A percentile compares a stretch with the other conserved stretches of the same genome.
Evolutionary conservation across 495 filamentous ascomycete species (phyloP).

Genomic region (Pseudotulostoma volvatum): DNA sequence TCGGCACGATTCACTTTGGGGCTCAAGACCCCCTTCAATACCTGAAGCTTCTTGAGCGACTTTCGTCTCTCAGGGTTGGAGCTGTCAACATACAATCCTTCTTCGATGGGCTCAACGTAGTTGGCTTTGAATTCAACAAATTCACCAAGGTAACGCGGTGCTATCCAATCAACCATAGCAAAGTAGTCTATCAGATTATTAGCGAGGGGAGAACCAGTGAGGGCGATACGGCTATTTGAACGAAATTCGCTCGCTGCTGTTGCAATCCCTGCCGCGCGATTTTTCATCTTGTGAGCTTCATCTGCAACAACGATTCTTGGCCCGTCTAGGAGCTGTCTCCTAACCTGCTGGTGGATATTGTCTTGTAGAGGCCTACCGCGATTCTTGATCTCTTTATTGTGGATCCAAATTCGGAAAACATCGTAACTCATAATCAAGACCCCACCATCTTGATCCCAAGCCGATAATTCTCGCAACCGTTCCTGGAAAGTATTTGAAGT

Average conservation of each 20-base stretch:
- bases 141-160: slow-evolving; percentile 58
- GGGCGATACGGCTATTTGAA: slow-evolving; percentile 59
- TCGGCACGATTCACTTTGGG: slow-evolving; percentile 70
- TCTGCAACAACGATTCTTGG: slow-evolving; percentile 74
- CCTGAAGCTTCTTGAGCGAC: slow-evolving; percentile 47
- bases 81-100: slow-evolving; percentile 53
- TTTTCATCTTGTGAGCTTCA: slow-evolving; percentile 74
- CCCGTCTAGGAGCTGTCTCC: slow-evolving; percentile 33
- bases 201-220: slow-evolving; percentile 75
- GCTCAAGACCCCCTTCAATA: slow-evolving; percentile 52
- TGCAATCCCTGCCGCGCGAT: slow-evolving; percentile 33
- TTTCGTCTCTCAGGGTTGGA: slow-evolving; percentile 31
- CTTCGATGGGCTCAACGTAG: slow-evolving; percentile 56
- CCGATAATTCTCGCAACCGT: slow-evolving; percentile 28
- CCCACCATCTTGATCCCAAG: slow-evolving; percentile 53
- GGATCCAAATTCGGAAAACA: slow-evolving; percentile 39
- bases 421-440: slow-evolving; percentile 59
- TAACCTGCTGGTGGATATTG: slow-evolving; percentile 21
- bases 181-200: slow-evolving; percentile 76
- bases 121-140: slow-evolving; percentile 44
- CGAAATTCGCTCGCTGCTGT: slow-evolving; percentile 37
- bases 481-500: slow-evolving; percentile 8
- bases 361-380: slow-evolving; percentile 13
- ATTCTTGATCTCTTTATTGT: slow-evolving; percentile 16
- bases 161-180: slow-evolving; percentile 76